Evolutionary conservation across 1,284 basidiomycete genomes (phyloP).

Genomic region (Marasmius sp.): DNA sequence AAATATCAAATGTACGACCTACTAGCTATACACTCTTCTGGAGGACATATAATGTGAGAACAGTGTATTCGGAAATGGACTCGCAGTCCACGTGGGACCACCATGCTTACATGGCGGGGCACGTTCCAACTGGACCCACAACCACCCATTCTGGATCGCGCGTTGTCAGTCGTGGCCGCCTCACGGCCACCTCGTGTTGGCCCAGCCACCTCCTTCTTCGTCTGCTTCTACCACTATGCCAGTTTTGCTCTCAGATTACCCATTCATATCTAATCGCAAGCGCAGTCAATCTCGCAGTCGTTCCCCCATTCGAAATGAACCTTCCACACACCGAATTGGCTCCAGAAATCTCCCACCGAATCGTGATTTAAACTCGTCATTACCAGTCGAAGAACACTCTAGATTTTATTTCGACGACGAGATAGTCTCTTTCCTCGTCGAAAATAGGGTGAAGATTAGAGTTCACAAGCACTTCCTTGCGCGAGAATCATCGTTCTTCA

Average conservation of each 20-base stretch:
- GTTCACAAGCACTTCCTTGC: slow-evolving; percentile 10
- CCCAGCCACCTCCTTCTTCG: neutral
- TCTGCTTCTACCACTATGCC: neutral
- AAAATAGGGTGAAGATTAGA: slow-evolving; percentile 5
- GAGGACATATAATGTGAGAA: too few relatives aligned
- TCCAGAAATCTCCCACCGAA: neutral
- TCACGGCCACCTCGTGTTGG: neutral
- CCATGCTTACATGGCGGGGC: neutral
- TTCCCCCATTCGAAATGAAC: neutral
- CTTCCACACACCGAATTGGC: neutral
- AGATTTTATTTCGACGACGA: neutral
- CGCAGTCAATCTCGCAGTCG: neutral
- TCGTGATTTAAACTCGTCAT: neutral
- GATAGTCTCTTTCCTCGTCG: neutral
- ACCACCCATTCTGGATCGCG: neutral
- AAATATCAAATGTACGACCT: too few relatives aligned
- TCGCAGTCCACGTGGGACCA: too few relatives aligned
- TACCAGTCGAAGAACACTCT: neutral
- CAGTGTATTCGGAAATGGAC: too few relatives aligned
- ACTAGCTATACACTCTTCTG: too few relatives aligned
- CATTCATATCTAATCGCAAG: too few relatives aligned
- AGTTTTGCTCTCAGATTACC: neutral
- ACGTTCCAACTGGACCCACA: neutral
- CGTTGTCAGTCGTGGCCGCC: neutral
- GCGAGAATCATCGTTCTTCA: slow-evolving; percentile 7